Evolutionary conservation across 768 basidiomycete genomes (phyloP), one percentile per base, ranked within the genome.

Genomic region (Fomitopsis serialis): DNA sequence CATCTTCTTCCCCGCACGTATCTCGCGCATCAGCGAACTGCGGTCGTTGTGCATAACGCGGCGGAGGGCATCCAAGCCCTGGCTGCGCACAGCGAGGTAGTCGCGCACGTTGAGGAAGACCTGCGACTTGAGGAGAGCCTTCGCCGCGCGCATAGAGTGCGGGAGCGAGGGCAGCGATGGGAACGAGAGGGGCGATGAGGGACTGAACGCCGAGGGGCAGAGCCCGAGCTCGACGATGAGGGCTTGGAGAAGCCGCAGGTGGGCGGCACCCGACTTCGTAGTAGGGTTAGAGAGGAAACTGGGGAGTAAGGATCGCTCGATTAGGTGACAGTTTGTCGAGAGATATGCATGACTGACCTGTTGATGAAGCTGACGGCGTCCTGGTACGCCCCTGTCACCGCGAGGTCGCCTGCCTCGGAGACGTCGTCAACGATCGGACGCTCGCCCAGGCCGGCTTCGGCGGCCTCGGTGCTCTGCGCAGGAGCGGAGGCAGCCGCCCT

Each of bases 191-290:
- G 55, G 36, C 22, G 47, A 43, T 15, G 36, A 40, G 42, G 57
- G 9, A 42, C 45, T 35, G 42, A 45, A 15, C 9, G 60, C 40
- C 12, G 61, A 21, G 25, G 64, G 50, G 50, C 53, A 63, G 40
- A 72, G 70, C n/a, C 88, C 88, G n/a, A 91, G 74, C 68, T 91
- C 89, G 55, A 90, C 73, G 58, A 89, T 82, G 54, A 91, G 77
- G 0, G 87, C 82, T 53, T 89, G 89, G 6, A 90, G 73, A 36
- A 91, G 72, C 6, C 77, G 74, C 34, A 91, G 78, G 36, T 80
- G 73, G 49, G 75, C 77, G 23, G 61, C 53, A 15, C 72, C 74
- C 5, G 65, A 27, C 24, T 73, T 66, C 1, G 81, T 76, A 55
- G 77, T 75, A 2, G 72, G 70, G 79, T 82, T 15, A 80, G 59